phyloP scores from a whole-genome alignment of 2,329 filamentous ascomycete species.

The Cadophora malorum region DNA sequence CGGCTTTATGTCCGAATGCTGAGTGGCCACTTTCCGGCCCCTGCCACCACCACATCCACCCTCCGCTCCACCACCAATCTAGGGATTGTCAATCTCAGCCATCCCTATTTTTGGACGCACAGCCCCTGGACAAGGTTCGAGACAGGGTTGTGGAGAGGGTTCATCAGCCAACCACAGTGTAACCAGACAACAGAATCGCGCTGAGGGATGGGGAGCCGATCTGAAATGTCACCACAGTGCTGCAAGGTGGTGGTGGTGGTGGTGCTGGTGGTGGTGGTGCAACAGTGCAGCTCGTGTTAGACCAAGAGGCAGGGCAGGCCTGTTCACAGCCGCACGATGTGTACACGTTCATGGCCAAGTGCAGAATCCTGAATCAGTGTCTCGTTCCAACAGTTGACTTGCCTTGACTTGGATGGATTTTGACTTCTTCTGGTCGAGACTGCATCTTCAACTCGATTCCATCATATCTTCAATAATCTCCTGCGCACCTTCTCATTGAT shows the following conservation, averaged over 20 bases:
- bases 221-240: no score
- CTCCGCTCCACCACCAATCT: neutral
- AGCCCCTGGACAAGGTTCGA: slow-evolving; percentile 7
- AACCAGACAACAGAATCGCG: neutral
- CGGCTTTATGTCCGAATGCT: slow-evolving; percentile 5
- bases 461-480: neutral
- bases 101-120: slow-evolving; percentile 18
- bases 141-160: neutral
- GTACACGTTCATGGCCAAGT: neutral
- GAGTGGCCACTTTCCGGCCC: slow-evolving; percentile 7
- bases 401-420: neutral
- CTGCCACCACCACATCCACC: neutral
- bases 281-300: slow-evolving; percentile 6
- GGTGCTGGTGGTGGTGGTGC: no score
- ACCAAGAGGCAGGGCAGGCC: neutral
- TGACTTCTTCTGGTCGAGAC: neutral
- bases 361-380: neutral
- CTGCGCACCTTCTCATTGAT: slow-evolving; percentile 2
- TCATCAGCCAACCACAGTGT: slow-evolving; percentile 23
- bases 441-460: neutral
- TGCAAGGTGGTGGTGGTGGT: no score
- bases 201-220: neutral
- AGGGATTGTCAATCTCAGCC: neutral
- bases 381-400: neutral
- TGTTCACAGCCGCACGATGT: slow-evolving; percentile 10